A percentile compares a stretch with the other conserved stretches of the same genome.
Conservation (phyloP, 805 yeast species). For the Alloascoidea africana region DNA sequence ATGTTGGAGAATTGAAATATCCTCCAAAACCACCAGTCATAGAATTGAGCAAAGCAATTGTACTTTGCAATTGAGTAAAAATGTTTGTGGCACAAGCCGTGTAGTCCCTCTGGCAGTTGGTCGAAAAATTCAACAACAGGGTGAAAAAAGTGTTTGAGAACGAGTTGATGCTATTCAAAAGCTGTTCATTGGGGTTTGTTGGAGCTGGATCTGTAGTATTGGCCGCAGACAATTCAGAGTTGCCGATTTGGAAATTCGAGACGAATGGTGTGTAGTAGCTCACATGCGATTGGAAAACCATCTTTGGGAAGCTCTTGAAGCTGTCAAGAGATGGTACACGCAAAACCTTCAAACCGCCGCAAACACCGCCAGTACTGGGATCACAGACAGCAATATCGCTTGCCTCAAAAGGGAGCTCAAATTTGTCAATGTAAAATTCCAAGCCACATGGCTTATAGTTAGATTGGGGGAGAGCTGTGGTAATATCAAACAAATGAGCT, state of each 20-base stretch:
- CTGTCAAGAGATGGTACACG: not conserved
- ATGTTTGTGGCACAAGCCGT: too few species aligned
- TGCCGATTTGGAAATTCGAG: not conserved
- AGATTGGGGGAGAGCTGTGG: not conserved
- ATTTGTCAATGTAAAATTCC: not conserved
- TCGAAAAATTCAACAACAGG: too few species aligned
- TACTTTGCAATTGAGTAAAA: too few species aligned
- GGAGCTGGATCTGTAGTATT: too few species aligned
- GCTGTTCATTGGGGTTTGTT: too few species aligned
- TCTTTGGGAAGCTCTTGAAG: not conserved
- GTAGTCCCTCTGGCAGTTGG: too few species aligned
- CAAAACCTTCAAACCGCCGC: not conserved
- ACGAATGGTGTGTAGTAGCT: not conserved
- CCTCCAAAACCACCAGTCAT: too few species aligned
- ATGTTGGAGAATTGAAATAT: too few species aligned
- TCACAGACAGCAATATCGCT: constrained; percentile 1
- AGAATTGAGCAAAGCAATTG: too few species aligned
- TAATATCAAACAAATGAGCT: not conserved
- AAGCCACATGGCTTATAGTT: not conserved
- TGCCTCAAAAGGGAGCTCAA: not conserved
- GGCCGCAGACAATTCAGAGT: not conserved
- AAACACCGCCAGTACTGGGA: not conserved
- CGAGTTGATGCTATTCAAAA: too few species aligned
- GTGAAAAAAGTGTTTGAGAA: too few species aligned
- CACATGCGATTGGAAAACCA: not conserved